These are phyloP conservation scores for Toxicodendron radicans DNA, from an alignment of 345 rosid species.

Conservation along the genomic window DNA sequence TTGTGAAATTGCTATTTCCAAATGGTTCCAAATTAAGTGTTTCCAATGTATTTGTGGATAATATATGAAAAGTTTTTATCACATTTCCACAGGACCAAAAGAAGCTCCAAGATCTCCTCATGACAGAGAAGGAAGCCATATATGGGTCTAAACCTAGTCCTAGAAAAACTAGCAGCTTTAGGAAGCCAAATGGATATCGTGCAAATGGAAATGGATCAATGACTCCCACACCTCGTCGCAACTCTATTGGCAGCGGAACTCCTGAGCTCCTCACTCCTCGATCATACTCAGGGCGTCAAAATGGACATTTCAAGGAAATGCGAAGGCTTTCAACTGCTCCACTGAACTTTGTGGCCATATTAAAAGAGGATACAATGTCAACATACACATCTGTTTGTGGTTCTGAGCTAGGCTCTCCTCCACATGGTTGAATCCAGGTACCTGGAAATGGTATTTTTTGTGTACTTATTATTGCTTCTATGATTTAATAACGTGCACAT, in stretches of 20 bases:
- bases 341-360: constrained; percentile 75
- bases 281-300: constrained; percentile 88
- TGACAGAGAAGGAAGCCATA: constrained; percentile 79
- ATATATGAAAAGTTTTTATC: neutral
- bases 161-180: constrained; percentile 78
- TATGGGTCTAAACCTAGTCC: constrained; percentile 98
- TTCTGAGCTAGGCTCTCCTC: constrained; percentile 88
- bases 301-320: constrained; percentile 82
- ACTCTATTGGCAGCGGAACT: constrained; percentile 63
- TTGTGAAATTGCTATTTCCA: neutral
- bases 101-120: constrained; percentile 88
- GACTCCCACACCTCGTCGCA: constrained; percentile 84
- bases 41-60: neutral
- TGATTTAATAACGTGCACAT: neutral
- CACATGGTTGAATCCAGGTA: constrained; percentile 43
- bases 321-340: constrained; percentile 83
- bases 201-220: constrained; percentile 88
- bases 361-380: constrained; percentile 84
- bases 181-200: constrained; percentile 71
- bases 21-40: neutral
- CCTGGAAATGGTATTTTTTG: constrained; percentile 29
- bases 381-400: constrained; percentile 78
- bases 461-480: neutral
- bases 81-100: constrained; percentile 72
- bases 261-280: constrained; percentile 91